Evolutionary conservation across 129 eudicot species (phyloP), one percentile per base, ranked within the genome.

Genomic region (Arctium minus): DNA sequence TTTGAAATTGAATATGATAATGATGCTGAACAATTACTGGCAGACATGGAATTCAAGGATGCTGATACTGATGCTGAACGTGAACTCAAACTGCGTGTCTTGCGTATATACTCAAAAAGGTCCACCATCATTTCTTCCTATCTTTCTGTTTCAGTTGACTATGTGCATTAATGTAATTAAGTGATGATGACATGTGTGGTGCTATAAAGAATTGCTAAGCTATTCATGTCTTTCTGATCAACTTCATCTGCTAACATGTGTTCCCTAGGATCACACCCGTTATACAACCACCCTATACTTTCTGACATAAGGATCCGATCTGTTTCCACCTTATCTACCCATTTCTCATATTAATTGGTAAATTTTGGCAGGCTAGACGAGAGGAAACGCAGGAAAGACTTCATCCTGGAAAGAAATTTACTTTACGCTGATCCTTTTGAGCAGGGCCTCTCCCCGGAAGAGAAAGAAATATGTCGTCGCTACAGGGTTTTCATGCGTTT

Each of bases 21-120:
- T 86, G 99, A 96, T 82, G 99, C 99, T 75, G 99, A 96, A 85
- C 99, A 93, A 85, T 78, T 96, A 73, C 91, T 96, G 42, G 97
- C 98, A 36, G 99, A 96, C 86, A 93, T 96, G 99, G 99, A 96
- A 87, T 96, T 96, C 44, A 96, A 96, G 88, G 99, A 96, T 5
- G 78, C 92, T 1, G 99, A 96, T 74, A 90, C 93, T 48, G 92
- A 93, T 65, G 90, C 90, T 48, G 99, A 96, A 78, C 94, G 89
- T 84, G 99, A 96, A 88, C 86, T 96, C 70, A 96, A 96, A 86
- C 84, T 96, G 31, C 87, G 92, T 53, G 94, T 96, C 35, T 78
- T 96, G 87, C 97, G 87, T 38, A 90, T 93, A 53, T 96, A 96
- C 91, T 85, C 85, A 18, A 92, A 88, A 85, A 86, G 98, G 99